Base-by-base conservation (phyloP, 345 rosid species). In the Gossypium bickii region DNA sequence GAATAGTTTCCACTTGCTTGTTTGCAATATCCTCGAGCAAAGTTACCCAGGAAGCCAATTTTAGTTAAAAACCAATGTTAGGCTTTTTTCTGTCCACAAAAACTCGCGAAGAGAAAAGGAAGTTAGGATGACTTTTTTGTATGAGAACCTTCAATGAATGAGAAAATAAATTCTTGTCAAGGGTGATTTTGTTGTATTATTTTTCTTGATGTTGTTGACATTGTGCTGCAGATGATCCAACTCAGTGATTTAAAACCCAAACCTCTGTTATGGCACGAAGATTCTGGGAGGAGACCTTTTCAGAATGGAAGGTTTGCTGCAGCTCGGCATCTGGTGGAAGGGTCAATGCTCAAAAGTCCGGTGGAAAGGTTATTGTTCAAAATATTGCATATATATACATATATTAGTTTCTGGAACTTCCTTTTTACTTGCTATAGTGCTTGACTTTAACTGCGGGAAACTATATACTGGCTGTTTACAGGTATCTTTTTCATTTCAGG, bases 201-300 rank as follows among this genome's bases (percentile, higher is more conserved):
- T 71, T 34, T 49, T 61, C 62, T 77, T 78, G 57, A 48, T 68
- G 9, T 68, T 48, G 25, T 68, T n/a, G 15, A 24, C 72, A 25
- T 45, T 48, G 57, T 27, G 58, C 59, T 49, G 17, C 24, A 94
- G 98, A 83, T 74, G 34, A 88, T 95, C 71, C 74, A 82, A 44
- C 55, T 55, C 8, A 85, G 82, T 71, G 96, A 93, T 85, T 43
- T 91, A 79, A 87, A 89, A 80, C 83, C 86, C 73, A 87, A 60
- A 49, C 83, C 89, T 77, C 77, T 71, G 75, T 75, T 95, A 72
- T 93, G 99, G 99, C 99, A 93, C 78, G 97, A 91, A 80, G 94
- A 91, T 73, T 75, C 81, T 77, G 71, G 86, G 74, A 82, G 86
- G 82, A 85, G 82, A 82, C 88, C 87, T 64, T 78, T 86, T 86